Conservation (phyloP, 2,329 filamentous ascomycete genomes). For the Onygenales sp. region DNA sequence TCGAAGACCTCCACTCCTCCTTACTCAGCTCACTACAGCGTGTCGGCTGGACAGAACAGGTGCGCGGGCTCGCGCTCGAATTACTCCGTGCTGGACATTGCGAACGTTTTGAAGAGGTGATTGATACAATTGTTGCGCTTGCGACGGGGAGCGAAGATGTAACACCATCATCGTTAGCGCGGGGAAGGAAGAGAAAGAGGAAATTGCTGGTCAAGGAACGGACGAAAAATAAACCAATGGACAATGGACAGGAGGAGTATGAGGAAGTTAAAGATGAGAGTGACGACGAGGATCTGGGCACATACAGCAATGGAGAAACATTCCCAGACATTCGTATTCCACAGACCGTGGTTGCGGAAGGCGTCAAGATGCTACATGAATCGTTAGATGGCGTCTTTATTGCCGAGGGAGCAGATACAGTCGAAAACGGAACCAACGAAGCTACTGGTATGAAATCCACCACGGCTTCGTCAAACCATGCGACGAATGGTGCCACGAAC, state of each 20-base stretch:
- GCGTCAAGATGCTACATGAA: constrained; percentile 41
- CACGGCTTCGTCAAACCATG: neutral
- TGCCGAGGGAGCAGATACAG: constrained; percentile 33
- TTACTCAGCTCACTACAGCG: constrained; percentile 47
- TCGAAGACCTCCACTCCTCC: constrained; percentile 46
- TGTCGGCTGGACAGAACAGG: constrained; percentile 49
- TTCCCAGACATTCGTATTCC: constrained; percentile 39
- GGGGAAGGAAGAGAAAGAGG: constrained; percentile 13
- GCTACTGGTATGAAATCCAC: neutral
- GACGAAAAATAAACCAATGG: constrained; percentile 12
- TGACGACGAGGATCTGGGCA: constrained; percentile 3
- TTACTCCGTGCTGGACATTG: constrained; percentile 50
- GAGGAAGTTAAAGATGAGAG: constrained; percentile 5
- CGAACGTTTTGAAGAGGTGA: constrained; percentile 47
- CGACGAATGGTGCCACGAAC: neutral
- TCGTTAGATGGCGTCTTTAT: constrained; percentile 34
- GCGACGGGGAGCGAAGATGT: constrained; percentile 27
- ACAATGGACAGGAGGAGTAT: constrained; percentile 15
- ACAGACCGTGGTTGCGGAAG: constrained; percentile 39
- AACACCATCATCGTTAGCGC: constrained; percentile 17
- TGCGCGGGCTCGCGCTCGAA: constrained; percentile 45
- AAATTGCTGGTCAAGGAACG: constrained; percentile 7
- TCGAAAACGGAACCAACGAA: constrained; percentile 1
- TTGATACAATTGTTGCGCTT: constrained; percentile 43
- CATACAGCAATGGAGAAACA: neutral